Base-by-base conservation (phyloP, 2,329 filamentous ascomycete species). In the Fusarium chuoi region DNA sequence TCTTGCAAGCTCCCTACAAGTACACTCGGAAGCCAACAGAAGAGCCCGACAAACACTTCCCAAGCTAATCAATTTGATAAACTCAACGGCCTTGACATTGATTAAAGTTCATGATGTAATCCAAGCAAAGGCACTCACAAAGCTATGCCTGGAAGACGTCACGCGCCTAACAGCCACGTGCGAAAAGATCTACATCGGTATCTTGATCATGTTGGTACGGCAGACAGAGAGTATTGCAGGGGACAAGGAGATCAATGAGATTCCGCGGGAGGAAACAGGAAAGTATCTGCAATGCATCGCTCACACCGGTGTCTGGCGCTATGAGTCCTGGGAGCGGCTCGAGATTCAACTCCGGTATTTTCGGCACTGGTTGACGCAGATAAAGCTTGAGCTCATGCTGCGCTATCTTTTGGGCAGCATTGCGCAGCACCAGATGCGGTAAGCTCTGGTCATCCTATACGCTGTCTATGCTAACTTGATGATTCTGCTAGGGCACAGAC, bases 241-340 rank as follows among this genome's bases (percentile, higher is more conserved):
- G 8, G 48, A 51, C 30, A 51, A 24, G 12, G 12, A 51, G 6
- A 7, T 51, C 48, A 51, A 14, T 0, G 17, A 24, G 12, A 51
- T 51, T 17, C 0, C 48, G 3, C 17, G 30, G 8, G 30, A 35
- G 30, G 48, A 35, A 0, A 20, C 48, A 2, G 48, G 6, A 20
- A 51, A 51, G 48, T 51, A 51, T 35, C 48, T 51, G 0, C 1
- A 51, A 1, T 51, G 17, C 48, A 20, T 51, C 12, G 30, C 48
- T 35, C 30, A 33, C 17, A 35, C 6, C 8, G 14, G 0, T 7
- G 48, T 51, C 8, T 35, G 3, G 22, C 0, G 17, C 0, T 20
- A 24, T 0, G 12, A 35, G 12, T 20, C 48, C 0, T 51, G 48
- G 48, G 17, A 24, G 22, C 0, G 0, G 3, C 48, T 51, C 6